Evolutionary conservation across 768 basidiomycete genomes (phyloP), one percentile per base, ranked within the genome.

Genomic region (Pleurotus salmoneostramineus): DNA sequence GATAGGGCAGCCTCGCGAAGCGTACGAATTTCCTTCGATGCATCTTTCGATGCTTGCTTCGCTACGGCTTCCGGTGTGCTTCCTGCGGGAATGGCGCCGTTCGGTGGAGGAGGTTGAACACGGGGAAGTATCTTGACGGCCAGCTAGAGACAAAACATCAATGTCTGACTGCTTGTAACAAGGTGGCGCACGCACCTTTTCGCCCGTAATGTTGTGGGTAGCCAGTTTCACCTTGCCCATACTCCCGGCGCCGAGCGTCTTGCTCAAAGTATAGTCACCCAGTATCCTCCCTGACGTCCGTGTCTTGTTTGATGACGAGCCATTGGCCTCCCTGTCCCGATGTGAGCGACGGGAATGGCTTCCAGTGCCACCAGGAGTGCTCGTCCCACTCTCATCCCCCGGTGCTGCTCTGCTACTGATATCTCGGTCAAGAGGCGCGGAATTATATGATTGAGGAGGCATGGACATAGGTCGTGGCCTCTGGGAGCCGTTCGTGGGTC

Each of bases 151-250:
- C 17, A 56, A 50, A 48, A 35, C 17, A 15, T 50, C 33, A 50
- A n/a, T 36, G 48, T 6, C 49, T 4, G 49, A 45, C 33, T 40
- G 8, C 51, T 54, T 47, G 56, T 58, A 46, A 47, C 40, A 17
- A 10, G 61, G 54, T 55, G 45, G 56, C 8, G 32, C 11, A 40
- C 85, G 63, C 65, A 95, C 96, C 86, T 95, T 96, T 74, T 98
- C 95, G 31, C 90, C 91, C 1, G 93, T 91, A 62, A 86, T 67
- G 60, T 89, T 90, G 71, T 95, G 93, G 15, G 88, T 88, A 2
- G 93, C 96, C 8, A 98, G 83, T 78, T 98, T 99, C 67, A 99
- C 96, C 72, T 98, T 98, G 63, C 96, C 96, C 96, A 99, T 99
- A 70, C 91, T 94, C 37, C 96, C 96, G 17, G 95, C 96, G 27